Conservation (phyloP, 2,329 filamentous ascomycete genomes). For the Aspergillus sp. region DNA sequence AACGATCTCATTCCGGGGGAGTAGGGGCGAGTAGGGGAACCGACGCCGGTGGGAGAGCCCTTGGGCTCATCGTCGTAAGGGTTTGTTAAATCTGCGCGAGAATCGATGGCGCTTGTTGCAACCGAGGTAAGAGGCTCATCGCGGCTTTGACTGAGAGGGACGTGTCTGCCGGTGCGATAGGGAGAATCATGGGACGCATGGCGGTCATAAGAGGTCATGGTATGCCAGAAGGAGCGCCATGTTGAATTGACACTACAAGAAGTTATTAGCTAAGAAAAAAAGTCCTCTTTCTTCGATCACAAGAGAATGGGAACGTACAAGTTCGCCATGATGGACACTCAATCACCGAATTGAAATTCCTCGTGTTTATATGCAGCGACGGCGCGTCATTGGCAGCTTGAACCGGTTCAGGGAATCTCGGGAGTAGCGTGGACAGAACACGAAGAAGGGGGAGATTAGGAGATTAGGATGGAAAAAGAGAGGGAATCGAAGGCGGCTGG, state of each 20-base stretch:
- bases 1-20: slow-evolving; percentile 84
- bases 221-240: slow-evolving; percentile 92
- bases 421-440: background rate
- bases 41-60: slow-evolving; percentile 48
- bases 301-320: slow-evolving; percentile 10
- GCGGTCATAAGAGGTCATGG: slow-evolving; percentile 71
- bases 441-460: background rate
- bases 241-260: slow-evolving; percentile 56
- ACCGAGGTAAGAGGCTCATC: slow-evolving; percentile 79
- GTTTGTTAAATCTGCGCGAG: slow-evolving; percentile 72
- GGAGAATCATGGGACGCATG: slow-evolving; percentile 90
- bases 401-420: background rate
- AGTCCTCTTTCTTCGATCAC: background rate
- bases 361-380: slow-evolving; percentile 6
- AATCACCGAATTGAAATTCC: slow-evolving; percentile 2
- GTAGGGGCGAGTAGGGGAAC: slow-evolving; percentile 65
- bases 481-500: background rate
- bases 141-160: slow-evolving; percentile 75
- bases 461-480: background rate
- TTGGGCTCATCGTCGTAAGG: slow-evolving; percentile 69
- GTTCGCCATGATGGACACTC: slow-evolving; percentile 13
- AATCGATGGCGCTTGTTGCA: slow-evolving; percentile 78
- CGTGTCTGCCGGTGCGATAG: slow-evolving; percentile 82
- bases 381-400: slow-evolving; percentile 11
- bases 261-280: background rate